Conservation (phyloP, 805 yeast species). For the Metschnikowia lochheadii region DNA sequence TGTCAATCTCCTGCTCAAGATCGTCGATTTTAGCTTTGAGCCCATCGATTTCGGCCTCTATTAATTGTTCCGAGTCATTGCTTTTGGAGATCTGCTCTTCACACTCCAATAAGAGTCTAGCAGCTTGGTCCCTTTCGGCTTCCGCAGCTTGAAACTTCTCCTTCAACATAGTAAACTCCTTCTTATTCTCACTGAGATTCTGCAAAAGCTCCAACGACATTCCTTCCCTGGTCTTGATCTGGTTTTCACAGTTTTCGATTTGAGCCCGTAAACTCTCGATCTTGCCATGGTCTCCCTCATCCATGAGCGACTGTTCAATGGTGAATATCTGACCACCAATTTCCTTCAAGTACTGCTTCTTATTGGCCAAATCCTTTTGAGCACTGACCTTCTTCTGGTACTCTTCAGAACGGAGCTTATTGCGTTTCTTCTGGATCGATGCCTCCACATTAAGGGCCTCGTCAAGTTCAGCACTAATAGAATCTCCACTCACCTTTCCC, state of each 20-base stretch:
- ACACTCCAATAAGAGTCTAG: constrained; percentile 17
- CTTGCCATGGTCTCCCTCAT: constrained; percentile 42
- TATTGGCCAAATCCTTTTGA: constrained; percentile 8
- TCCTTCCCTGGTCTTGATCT: constrained; percentile 24
- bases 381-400: constrained; percentile 10
- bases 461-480: constrained; percentile 16
- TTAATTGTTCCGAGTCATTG: constrained; percentile 17
- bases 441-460: constrained; percentile 16
- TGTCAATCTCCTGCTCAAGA: constrained; percentile 12
- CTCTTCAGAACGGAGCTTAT: constrained; percentile 14
- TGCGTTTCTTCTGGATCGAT: constrained; percentile 12
- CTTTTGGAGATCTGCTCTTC: constrained; percentile 7
- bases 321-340: constrained; percentile 26
- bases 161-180: constrained; percentile 2
- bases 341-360: constrained; percentile 12
- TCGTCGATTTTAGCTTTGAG: constrained; percentile 24
- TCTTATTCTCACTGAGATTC: constrained; percentile 8
- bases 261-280: constrained; percentile 36
- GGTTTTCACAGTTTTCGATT: constrained; percentile 25
- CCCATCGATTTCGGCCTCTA: constrained; percentile 15
- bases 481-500: constrained; percentile 15
- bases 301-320: constrained; percentile 38
- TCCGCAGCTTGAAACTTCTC: constrained; percentile 6
- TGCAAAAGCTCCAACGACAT: constrained; percentile 23
- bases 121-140: neutral